Conservation (phyloP, 2,329 filamentous ascomycete species). For the Exserohilum turcica region DNA sequence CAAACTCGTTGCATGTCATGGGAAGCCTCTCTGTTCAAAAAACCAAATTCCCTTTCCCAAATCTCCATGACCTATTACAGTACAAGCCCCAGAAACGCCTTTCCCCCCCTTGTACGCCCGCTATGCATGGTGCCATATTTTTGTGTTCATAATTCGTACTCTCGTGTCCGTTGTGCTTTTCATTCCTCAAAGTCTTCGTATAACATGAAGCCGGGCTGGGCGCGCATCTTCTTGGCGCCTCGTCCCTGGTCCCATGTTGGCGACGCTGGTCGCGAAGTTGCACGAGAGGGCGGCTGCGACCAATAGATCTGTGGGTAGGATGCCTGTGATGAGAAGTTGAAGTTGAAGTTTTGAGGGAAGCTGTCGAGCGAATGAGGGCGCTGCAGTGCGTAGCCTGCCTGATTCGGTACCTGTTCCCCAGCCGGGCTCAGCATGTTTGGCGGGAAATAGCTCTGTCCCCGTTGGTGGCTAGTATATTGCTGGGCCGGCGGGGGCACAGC, state of each 20-base stretch:
- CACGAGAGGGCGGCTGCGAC: conserved; percentile 35
- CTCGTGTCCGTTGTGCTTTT: conserved; percentile 13
- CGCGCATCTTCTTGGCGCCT: conserved; percentile 30
- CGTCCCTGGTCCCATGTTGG: conserved; percentile 37
- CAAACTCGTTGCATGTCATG: no score
- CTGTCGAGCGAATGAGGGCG: conserved; percentile 36
- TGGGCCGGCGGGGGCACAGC: conserved; percentile 15
- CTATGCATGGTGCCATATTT: conserved; percentile 10
- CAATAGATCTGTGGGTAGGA: conserved; percentile 31
- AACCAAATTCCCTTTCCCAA: background rate
- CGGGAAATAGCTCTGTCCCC: conserved; percentile 27
- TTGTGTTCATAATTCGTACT: conserved; percentile 26
- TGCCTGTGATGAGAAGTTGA: conserved; percentile 21
- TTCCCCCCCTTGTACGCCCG: conserved; percentile 23
- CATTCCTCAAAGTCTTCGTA: conserved; percentile 26
- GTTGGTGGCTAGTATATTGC: conserved; percentile 26
- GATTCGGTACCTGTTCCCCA: conserved; percentile 16
- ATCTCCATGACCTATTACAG: conserved; percentile 3
- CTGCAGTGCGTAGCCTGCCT: conserved; percentile 25
- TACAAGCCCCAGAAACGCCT: conserved; percentile 16
- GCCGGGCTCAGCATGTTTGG: conserved; percentile 33
- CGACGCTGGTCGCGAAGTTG: conserved; percentile 32
- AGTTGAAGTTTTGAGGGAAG: conserved; percentile 29
- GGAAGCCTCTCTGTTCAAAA: no score
- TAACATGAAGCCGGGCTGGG: conserved; percentile 24